These are phyloP conservation scores for Fusarium bactridioides DNA, from an alignment of 2,329 filamentous ascomycete genomes.

Conservation along the genomic window DNA sequence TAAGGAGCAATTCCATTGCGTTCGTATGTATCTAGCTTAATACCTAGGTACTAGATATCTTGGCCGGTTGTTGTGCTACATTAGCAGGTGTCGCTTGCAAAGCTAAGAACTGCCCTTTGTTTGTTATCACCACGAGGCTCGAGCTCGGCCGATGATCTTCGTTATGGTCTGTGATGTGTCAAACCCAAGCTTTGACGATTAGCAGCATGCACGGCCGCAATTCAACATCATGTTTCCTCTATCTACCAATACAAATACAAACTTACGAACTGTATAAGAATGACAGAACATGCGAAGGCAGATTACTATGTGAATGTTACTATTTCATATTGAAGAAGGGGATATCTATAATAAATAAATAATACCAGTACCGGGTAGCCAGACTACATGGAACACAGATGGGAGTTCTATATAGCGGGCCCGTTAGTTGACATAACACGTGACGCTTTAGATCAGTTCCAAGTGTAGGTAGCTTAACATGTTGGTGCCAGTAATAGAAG, in stretches of 20 bases:
- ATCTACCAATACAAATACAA: neutral
- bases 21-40: neutral
- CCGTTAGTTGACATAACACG: neutral
- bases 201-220: neutral
- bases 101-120: neutral
- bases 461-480: neutral
- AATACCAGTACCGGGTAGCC: neutral
- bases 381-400: neutral
- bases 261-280: neutral
- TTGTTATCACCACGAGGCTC: neutral
- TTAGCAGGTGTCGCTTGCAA: neutral
- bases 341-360: neutral
- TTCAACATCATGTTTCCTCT: neutral
- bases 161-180: constrained; percentile 1
- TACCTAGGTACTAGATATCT: neutral
- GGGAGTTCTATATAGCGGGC: neutral
- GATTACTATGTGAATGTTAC: neutral
- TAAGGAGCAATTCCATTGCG: constrained; percentile 4
- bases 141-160: neutral
- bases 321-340: neutral
- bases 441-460: neutral
- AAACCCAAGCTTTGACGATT: constrained; percentile 23
- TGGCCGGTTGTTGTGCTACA: neutral
- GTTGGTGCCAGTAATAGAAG: neutral
- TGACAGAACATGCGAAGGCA: neutral